These are phyloP conservation scores for Apiospora saccharicola DNA, from an alignment of 2,329 filamentous ascomycete species.

Conservation along the genomic window DNA sequence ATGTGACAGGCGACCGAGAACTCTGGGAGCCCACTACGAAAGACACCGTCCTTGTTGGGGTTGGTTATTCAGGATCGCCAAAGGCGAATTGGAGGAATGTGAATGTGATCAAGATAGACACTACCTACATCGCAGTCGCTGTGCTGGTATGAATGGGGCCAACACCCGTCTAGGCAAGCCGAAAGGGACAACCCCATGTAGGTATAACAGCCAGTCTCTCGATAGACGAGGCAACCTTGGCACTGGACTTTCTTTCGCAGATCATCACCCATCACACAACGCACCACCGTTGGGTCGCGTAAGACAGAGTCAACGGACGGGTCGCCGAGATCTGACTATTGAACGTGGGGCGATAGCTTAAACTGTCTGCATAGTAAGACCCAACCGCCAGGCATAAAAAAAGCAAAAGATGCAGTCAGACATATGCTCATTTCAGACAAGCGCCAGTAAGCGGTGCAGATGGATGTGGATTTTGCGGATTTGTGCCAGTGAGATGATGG, in stretches of 20 bases:
- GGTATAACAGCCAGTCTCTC: neutral
- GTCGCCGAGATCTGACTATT: neutral
- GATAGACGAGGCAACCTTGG: neutral
- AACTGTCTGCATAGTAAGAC: slow-evolving; percentile 1
- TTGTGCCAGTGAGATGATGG: slow-evolving; percentile 16
- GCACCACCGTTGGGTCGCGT: slow-evolving; percentile 2
- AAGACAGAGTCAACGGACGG: neutral
- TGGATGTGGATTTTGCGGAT: neutral
- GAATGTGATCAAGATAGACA: slow-evolving; percentile 9
- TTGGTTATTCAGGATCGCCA: neutral
- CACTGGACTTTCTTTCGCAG: neutral
- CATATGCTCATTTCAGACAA: neutral
- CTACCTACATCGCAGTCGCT: neutral
- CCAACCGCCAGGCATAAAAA: neutral
- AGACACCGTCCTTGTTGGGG: slow-evolving; percentile 11
- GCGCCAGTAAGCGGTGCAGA: neutral
- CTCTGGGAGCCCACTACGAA: neutral
- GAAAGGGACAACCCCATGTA: neutral
- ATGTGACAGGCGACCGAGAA: neutral
- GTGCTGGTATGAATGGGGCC: neutral
- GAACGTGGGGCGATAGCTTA: slow-evolving; percentile 6
- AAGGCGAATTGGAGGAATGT: slow-evolving; percentile 9
- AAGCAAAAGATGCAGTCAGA: slow-evolving; percentile 12
- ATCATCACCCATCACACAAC: neutral
- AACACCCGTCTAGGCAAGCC: neutral